These are phyloP conservation scores for Colletotrichum sp. DNA, from an alignment of 2,329 filamentous ascomycete species.

Conservation along the genomic window DNA sequence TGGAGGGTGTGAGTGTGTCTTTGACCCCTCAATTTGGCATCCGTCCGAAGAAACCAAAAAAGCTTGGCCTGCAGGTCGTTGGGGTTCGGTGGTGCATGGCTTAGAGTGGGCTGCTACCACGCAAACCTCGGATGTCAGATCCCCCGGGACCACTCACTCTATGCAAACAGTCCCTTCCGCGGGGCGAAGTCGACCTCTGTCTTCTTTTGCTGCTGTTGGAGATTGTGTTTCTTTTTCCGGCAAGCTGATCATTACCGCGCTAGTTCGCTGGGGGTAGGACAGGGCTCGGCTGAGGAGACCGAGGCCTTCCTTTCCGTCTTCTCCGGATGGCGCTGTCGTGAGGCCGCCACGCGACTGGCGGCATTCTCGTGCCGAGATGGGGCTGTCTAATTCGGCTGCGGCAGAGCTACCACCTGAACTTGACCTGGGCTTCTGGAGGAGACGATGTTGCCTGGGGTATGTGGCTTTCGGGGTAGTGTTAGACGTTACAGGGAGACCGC, in stretches of 20 bases:
- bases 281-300: background rate
- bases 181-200: background rate
- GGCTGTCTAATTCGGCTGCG: background rate
- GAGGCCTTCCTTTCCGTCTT: background rate
- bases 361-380: background rate
- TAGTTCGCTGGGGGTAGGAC: background rate
- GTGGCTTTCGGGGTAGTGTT: background rate
- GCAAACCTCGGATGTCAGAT: slow-evolving; percentile 12
- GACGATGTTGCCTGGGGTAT: background rate
- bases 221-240: background rate
- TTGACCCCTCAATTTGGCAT: background rate
- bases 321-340: background rate
- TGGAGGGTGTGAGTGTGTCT: background rate
- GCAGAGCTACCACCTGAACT: background rate
- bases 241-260: background rate
- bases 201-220: background rate
- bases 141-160: background rate
- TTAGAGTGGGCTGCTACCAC: background rate
- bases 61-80: background rate
- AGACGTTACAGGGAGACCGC: background rate
- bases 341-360: background rate
- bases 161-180: background rate
- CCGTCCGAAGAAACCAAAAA: background rate
- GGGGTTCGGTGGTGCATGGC: background rate
- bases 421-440: background rate